These are phyloP conservation scores for Aspergillus melleus DNA, from an alignment of 2,329 filamentous ascomycete species.

Conservation along the genomic window DNA sequence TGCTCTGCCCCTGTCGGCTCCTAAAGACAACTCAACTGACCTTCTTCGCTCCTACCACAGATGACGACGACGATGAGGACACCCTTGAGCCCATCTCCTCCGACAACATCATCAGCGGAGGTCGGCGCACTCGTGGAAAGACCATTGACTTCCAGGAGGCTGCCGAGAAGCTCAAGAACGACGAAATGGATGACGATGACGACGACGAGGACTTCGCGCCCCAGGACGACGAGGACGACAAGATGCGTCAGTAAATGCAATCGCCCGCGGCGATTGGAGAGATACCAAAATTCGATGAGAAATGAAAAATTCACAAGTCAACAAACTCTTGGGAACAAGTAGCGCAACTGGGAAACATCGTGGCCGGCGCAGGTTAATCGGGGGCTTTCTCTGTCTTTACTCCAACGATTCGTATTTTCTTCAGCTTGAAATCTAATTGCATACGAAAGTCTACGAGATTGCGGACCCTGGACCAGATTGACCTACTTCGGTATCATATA, in stretches of 20 bases:
- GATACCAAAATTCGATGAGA: slow-evolving; percentile 17
- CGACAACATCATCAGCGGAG: slow-evolving; percentile 78
- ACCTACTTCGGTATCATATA: background rate
- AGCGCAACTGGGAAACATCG: slow-evolving; percentile 16
- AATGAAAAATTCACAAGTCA: slow-evolving; percentile 16
- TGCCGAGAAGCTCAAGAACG: slow-evolving; percentile 74
- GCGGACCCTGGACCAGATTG: background rate
- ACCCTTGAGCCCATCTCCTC: slow-evolving; percentile 89
- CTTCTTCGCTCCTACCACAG: slow-evolving; percentile 28
- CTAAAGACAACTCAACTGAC: background rate
- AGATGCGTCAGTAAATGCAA: slow-evolving; percentile 40
- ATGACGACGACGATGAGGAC: slow-evolving; percentile 69
- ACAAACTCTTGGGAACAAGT: slow-evolving; percentile 9
- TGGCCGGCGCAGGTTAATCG: slow-evolving; percentile 22
- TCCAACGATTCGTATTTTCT: background rate
- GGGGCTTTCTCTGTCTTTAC: slow-evolving; percentile 9
- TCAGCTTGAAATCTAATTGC: background rate
- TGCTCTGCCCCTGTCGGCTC: background rate
- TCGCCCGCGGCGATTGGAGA: background rate
- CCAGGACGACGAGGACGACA: slow-evolving; percentile 38
- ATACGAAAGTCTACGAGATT: background rate
- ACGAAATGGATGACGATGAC: slow-evolving; percentile 59
- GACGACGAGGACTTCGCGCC: slow-evolving; percentile 45
- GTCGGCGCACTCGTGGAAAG: slow-evolving; percentile 85
- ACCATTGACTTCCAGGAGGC: slow-evolving; percentile 93